A percentile compares a stretch with the other conserved stretches of the same genome.
Conservation (phyloP, 192 early-diverging fungal species). For the Coemansia sp. region DNA sequence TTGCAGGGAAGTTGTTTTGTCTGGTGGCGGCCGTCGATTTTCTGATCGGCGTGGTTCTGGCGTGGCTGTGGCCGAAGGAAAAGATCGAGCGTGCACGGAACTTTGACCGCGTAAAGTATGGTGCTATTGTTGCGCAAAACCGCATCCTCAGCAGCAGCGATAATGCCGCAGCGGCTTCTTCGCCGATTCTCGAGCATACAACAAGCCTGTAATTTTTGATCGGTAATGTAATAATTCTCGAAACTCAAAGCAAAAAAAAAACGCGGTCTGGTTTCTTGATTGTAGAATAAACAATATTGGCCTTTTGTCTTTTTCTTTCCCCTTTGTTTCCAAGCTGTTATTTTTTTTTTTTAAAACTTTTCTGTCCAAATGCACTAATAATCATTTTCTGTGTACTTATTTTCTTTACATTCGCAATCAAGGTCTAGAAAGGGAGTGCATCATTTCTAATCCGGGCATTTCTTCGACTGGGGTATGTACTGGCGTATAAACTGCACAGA, state of each 20-base stretch:
- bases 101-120: slow-evolving; percentile 50
- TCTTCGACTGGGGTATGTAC: slow-evolving; percentile 25
- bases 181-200: background rate
- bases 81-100: slow-evolving; percentile 71
- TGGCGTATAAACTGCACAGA: slow-evolving; percentile 51
- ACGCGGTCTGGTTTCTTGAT: too few relatives aligned
- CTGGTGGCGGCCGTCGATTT: slow-evolving; percentile 88
- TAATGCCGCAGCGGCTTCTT: background rate
- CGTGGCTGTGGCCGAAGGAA: slow-evolving; percentile 73
- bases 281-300: background rate
- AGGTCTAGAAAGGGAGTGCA: background rate
- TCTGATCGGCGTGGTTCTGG: slow-evolving; percentile 76
- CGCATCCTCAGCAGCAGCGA: background rate
- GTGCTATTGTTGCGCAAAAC: slow-evolving; percentile 15
- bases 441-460: background rate
- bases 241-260: too few relatives aligned
- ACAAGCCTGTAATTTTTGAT: background rate
- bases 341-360: slow-evolving; percentile 1
- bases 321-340: background rate
- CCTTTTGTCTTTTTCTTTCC: background rate
- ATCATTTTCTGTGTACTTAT: background rate
- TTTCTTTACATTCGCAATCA: background rate
- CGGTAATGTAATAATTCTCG: too few relatives aligned
- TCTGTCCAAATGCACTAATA: slow-evolving; percentile 14
- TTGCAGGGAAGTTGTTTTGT: slow-evolving; percentile 89